Conservation (phyloP, 164 flowering plant species). For the Tetrastigma voinierianum region DNA sequence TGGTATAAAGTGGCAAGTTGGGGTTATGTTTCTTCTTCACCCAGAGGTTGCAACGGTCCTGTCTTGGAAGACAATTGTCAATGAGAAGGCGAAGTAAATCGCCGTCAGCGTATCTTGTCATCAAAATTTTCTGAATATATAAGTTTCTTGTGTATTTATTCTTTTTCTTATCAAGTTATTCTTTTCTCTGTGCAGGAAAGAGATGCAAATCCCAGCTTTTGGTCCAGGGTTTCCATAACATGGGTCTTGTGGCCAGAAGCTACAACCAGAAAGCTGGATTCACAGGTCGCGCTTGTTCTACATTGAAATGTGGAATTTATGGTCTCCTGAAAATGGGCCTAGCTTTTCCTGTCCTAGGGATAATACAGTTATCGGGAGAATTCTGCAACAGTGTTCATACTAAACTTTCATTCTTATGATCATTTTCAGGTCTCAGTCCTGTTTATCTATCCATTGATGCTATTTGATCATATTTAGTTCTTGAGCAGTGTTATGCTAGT, state of each 20-base stretch:
- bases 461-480: too few relatives aligned
- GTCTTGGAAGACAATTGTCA: constrained; percentile 68
- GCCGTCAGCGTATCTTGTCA: constrained; percentile 41
- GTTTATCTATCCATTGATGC: not conserved
- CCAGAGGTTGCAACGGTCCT: constrained; percentile 44
- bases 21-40: constrained; percentile 46
- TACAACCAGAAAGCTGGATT: constrained; percentile 80
- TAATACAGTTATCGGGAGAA: constrained; percentile 70
- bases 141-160: not conserved
- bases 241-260: constrained; percentile 91
- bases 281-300: constrained; percentile 84
- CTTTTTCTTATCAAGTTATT: not conserved
- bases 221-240: constrained; percentile 76
- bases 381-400: constrained; percentile 40
- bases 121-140: constrained; percentile 5
- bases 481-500: not conserved
- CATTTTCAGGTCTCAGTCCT: not conserved
- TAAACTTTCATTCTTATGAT: not conserved
- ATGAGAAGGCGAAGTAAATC: constrained; percentile 70
- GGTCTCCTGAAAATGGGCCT: constrained; percentile 75
- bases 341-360: constrained; percentile 76
- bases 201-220: constrained; percentile 67
- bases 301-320: constrained; percentile 69
- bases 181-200: constrained; percentile 48
- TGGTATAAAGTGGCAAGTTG: constrained; percentile 70